Evolutionary conservation across 1,139 yeast genomes (phyloP), one percentile per base, ranked within the genome.

Genomic region (Kazachstania sp.): DNA sequence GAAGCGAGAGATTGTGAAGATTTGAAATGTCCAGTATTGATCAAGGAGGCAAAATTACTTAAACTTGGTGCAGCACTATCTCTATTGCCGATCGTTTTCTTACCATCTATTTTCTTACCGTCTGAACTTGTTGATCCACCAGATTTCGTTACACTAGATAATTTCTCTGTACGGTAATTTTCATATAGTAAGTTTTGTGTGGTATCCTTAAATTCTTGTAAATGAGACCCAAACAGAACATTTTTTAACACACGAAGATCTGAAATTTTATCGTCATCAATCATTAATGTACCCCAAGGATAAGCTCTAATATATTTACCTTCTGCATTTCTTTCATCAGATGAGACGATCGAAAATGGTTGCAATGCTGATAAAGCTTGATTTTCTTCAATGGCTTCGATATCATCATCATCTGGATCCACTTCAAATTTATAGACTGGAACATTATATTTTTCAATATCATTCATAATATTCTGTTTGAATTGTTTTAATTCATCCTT

Each of bases 271-370:
- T 95, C 81, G 63, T 92, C 94, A 60, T 86, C 90, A 44, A 90
- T 86, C 63, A 90, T 95, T 44, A 92, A 81, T 47, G 79, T 67
- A 0, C 97, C 97, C 97, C 98, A 92, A 18, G 97, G 96, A 64
- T 90, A 92, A 64, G 81, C 78, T 65, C 98, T 78, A 7, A 87
- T 96, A 53, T 90, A 79, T 41, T 84, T 75, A 43, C 73, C 64
- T 51, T 75, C 72, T 11, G 90, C 92, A 20, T 80, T 73, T 12
- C 60, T 65, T 32, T 76, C 78, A 52, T 78, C 79, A 2, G 95
- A 83, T 6, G 95, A 85, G 56, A 90, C 83, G 36, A 90, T 74
- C 1, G 97, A 92, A 71, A 92, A 92, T 26, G 98, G 98, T 53
- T 87, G 75, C 57, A 83, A 70, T 30, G 78, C 75, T 48, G 95